phyloP scores from a whole-genome alignment of 768 basidiomycete species.

The Tulasnella sp. region DNA sequence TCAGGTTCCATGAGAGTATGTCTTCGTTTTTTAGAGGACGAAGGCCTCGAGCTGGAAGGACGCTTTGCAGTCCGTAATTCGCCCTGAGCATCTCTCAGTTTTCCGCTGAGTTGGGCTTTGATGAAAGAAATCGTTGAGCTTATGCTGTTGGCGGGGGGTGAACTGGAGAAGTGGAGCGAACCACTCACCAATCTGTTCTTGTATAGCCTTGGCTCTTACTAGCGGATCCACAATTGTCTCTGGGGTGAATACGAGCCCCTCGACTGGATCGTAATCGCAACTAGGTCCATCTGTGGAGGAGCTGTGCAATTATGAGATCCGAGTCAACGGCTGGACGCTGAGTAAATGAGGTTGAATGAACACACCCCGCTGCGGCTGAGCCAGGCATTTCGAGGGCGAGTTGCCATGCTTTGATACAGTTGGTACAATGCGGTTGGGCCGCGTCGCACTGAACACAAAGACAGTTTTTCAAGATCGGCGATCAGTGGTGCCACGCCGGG shows the following conservation, averaged over 20 bases:
- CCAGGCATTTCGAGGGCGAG: conserved; percentile 1
- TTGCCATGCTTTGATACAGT: conserved; percentile 13
- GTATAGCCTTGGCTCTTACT: background rate
- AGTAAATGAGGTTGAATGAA: background rate
- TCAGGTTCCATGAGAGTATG: background rate
- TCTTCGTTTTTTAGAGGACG: background rate
- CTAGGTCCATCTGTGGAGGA: background rate
- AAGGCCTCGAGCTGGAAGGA: background rate
- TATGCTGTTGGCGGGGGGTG: background rate
- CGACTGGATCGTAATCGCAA: conserved; percentile 10
- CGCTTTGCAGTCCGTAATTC: background rate
- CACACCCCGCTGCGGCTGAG: background rate
- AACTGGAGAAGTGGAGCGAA: background rate
- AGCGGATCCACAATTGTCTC: conserved; percentile 2
- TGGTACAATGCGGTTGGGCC: conserved; percentile 14
- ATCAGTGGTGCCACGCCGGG: background rate
- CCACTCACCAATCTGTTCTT: conserved; percentile 5
- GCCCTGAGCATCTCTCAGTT: conserved; percentile 7
- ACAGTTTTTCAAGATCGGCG: background rate
- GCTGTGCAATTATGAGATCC: background rate
- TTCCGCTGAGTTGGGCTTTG: conserved; percentile 10
- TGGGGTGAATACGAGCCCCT: conserved; percentile 7
- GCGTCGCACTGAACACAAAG: conserved; percentile 7
- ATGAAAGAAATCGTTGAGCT: background rate
- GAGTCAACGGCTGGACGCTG: background rate